phyloP scores from a whole-genome alignment of 495 filamentous ascomycete genomes.

The Xylaria nigripes region DNA sequence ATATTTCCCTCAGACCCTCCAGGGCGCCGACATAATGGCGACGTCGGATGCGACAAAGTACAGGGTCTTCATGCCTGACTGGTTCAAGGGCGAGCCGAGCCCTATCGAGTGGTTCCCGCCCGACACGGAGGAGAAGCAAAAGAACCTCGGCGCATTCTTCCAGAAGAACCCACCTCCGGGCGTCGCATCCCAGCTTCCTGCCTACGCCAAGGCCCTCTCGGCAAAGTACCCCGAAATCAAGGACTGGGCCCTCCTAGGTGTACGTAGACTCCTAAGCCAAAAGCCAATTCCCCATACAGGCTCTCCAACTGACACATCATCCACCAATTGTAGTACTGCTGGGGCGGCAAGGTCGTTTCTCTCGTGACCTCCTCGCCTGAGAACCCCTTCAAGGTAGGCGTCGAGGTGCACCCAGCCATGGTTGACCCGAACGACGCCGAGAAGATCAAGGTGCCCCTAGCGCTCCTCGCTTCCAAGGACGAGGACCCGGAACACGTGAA shows the following conservation, averaged over 20 bases:
- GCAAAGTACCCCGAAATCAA: slow-evolving; percentile 52
- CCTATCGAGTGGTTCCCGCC: slow-evolving; percentile 62
- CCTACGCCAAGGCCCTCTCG: slow-evolving; percentile 49
- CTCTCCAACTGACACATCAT: background rate
- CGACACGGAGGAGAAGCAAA: slow-evolving; percentile 68
- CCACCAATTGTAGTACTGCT: slow-evolving; percentile 56
- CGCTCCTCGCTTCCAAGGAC: slow-evolving; percentile 59
- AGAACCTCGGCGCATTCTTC: slow-evolving; percentile 73
- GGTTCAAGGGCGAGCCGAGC: slow-evolving; percentile 52
- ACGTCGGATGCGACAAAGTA: slow-evolving; percentile 44
- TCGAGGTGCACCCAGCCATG: slow-evolving; percentile 79
- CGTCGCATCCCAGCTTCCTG: slow-evolving; percentile 56
- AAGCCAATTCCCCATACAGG: background rate
- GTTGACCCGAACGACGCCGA: slow-evolving; percentile 69
- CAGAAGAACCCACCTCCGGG: slow-evolving; percentile 52
- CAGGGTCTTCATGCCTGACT: slow-evolving; percentile 59
- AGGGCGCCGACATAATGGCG: slow-evolving; percentile 65
- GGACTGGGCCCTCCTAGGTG: slow-evolving; percentile 78
- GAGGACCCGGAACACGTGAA: slow-evolving; percentile 59
- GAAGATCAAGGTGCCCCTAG: slow-evolving; percentile 55
- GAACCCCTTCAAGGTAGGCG: slow-evolving; percentile 60
- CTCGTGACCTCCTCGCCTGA: slow-evolving; percentile 50
- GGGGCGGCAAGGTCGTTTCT: slow-evolving; percentile 71
- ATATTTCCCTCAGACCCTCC: slow-evolving; percentile 58
- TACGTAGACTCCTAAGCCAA: slow-evolving; percentile 21